Conservation (phyloP, 2,329 filamentous ascomycete species). For the Orbilia brochopaga region DNA sequence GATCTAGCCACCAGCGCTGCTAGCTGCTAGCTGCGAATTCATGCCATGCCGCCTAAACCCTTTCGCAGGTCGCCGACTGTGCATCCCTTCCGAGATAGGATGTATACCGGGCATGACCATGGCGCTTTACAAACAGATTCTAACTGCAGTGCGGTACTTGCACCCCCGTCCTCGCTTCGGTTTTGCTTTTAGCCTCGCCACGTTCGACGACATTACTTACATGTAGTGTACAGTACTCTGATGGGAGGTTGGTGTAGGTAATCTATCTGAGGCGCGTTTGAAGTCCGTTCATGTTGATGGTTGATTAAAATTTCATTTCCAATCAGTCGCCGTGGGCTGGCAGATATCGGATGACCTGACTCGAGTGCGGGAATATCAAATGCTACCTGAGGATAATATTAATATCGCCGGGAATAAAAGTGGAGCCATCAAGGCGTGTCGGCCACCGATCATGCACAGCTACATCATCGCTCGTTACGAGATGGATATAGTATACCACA, state of each 20-base stretch:
- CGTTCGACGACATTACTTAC: neutral
- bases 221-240: too few relatives aligned
- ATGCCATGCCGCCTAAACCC: constrained; percentile 6
- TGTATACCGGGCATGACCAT: constrained; percentile 43
- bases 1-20: too few relatives aligned
- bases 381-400: too few relatives aligned
- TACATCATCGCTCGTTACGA: too few relatives aligned
- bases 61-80: constrained; percentile 47
- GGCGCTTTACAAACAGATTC: constrained; percentile 26
- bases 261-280: too few relatives aligned
- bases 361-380: neutral
- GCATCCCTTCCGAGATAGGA: constrained; percentile 49
- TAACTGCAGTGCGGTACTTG: too few relatives aligned
- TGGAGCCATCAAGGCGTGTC: neutral
- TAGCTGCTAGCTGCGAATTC: too few relatives aligned
- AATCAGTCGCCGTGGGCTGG: too few relatives aligned
- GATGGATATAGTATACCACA: constrained; percentile 21
- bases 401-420: neutral
- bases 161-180: constrained; percentile 13
- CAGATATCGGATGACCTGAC: constrained; percentile 1
- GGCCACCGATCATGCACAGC: neutral
- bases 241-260: too few relatives aligned
- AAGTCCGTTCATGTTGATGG: too few relatives aligned
- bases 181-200: constrained; percentile 3
- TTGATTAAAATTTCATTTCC: too few relatives aligned